Base-by-base conservation (phyloP, 306 rosid species). In the Quillaja saponaria region DNA sequence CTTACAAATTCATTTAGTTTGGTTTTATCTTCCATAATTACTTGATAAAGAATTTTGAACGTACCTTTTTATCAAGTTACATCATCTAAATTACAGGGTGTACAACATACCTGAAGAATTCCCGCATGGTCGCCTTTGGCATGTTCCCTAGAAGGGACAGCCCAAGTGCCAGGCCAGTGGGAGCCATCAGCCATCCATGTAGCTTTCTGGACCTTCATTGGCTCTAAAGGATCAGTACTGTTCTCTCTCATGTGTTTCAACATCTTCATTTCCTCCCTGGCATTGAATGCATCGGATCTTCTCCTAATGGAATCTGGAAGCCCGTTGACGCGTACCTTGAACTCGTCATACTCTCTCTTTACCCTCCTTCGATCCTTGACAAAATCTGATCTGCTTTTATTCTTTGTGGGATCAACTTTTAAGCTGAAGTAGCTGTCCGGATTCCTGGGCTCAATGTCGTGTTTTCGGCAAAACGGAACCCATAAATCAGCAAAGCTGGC, bases 161-260 rank as follows among this genome's bases (percentile, higher is more conserved):
- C 31, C 86, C 86, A 81, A 39, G 86, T 74, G 6, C 86, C 86
- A 1, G 86, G 86, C 86, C 86, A 81, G 0, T 81, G 82, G 11
- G 82, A 73, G 1, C 82, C 86, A 62, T 81, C 86, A 41, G 86
- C 86, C 86, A 81, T 81, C 86, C 86, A 81, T 1, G 82, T 81
- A 5, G 86, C 80, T 66, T 81, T 81, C 28, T 56, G 48, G 16
- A 77, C 82, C 55, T 71, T 81, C 13, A 81, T 6, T 0, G 75
- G 67, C 48, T 73, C 82, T 4, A 74, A 13, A 52, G 78, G 78
- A 31, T 77, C 80, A 12, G 75, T 70, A 0, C 75, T 78, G 3
- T 55, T 77, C 64, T 81, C 86, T 63, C 75, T 81, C 49, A 73
- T 11, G 35, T 73, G 86, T 45, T 77, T 81, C 66, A 77, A 66